Base-by-base conservation (phyloP, 495 filamentous ascomycete species). In the Aspergillus affinis region DNA sequence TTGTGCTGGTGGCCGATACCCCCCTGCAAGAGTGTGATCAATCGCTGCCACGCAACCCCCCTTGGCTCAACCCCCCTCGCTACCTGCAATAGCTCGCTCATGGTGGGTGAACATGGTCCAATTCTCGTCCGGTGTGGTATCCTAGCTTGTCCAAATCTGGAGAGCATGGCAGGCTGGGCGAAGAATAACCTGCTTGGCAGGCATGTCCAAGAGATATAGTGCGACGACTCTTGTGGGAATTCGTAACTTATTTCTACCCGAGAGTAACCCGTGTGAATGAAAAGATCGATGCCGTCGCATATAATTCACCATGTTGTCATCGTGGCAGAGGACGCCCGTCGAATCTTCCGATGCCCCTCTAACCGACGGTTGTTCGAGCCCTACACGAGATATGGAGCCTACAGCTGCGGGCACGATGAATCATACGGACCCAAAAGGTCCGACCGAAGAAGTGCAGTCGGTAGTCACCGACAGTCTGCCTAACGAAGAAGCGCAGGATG, bases 401-500 rank as follows among this genome's bases (percentile, higher is more conserved):
- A 10, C 1, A 30, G 12, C 47, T 2, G 50, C 50, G 50, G 50
- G 8, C 32, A 65, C 46, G 55, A 47, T 29, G 47, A 49, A 10
- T 54, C 48, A 50, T 17, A n/a, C n/a, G n/a, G n/a, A n/a, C n/a
- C 52, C 64, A 26, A 59, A 45, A 41, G 58, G 62, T 13, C 30
- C 59, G 8, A 49, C 50, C 6, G 60, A 60, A 7, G 45, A 29
- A 13, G 57, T 61, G 12, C 23, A 32, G 49, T 20, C 50, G 21
- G 36, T 45, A n/a, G 55, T 12, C 29, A 65, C 17, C 49, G 55
- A 48, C 27, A 50, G 26, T 36, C 8, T 60, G 21, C 58, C 63
- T 8, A 63, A 59, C 19, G 62, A 76, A 44, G 57, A 64, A 21
- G 56, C 62, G 7, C 76, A 80, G 54, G 65, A 62, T 44, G 80